A percentile compares a stretch with the other conserved stretches of the same genome.
Evolutionary conservation across 73 alveolate genomes (phyloP).

Genomic region (Paramecium biaurelia): DNA sequence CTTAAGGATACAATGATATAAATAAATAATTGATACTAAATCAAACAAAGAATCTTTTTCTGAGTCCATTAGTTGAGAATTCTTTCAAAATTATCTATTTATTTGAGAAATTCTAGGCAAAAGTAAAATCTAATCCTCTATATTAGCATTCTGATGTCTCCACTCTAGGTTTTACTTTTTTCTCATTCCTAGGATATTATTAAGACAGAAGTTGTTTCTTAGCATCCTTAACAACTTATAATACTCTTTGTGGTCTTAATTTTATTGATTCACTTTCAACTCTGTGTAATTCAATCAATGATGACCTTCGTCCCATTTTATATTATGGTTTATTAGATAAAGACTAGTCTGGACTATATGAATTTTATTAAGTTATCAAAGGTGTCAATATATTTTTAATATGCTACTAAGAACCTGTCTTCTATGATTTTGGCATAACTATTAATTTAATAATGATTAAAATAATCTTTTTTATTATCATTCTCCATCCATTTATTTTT

Average conservation of each 20-base stretch:
- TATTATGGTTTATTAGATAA: background rate
- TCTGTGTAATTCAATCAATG: background rate
- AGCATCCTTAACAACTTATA: background rate
- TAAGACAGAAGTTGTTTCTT: background rate
- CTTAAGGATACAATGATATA: background rate
- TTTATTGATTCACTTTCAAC: background rate
- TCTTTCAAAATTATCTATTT: background rate
- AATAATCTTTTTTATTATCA: background rate
- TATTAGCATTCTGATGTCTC: background rate
- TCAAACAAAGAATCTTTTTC: conserved; percentile 31
- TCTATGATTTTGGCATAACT: background rate
- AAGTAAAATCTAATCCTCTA: conserved; percentile 18
- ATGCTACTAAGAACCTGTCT: background rate
- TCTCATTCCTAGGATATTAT: background rate
- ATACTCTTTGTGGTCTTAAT: background rate
- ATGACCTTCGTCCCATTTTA: background rate
- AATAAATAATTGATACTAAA: background rate
- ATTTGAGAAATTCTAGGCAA: conserved; percentile 3
- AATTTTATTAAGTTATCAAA: background rate
- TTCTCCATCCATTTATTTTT: background rate
- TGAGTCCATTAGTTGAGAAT: background rate
- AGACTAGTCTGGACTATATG: background rate
- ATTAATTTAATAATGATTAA: background rate
- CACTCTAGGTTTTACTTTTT: background rate
- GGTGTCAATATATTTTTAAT: background rate